Evolutionary conservation across 169 alveolate genomes (phyloP), one percentile per base, ranked within the genome.

Genomic region (Toxoplasma gondii): DNA sequence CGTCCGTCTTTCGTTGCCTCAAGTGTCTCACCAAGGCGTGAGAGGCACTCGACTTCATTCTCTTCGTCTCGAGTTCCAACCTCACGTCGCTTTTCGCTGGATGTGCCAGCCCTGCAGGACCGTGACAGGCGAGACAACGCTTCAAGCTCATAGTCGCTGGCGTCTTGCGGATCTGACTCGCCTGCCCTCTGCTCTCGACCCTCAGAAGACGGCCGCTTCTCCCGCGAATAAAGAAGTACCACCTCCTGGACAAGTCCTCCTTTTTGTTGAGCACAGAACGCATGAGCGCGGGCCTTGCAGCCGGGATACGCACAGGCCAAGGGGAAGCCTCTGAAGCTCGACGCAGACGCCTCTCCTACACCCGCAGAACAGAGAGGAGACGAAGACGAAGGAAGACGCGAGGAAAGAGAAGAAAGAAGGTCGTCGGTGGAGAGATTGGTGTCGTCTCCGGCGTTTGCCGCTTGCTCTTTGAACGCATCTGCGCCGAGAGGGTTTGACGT

Each of bases 251-350:
- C 38, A 24, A 82, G 90, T 22, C 36, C 90, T 34, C 90, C 90
- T 24, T 49, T 24, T 5, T 43, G n/a, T 19, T 29, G 90, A 5
- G 90, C 90, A 31, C 90, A 82, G 27, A 67, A 39, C 38, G 64
- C 90, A 31, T 82, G 90, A 0, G 29, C 54, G 19, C 90, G 58
- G 31, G 38, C 69, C 24, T 31, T 9, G 67, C 90, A 82, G 69
- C 90, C 90, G n/a, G 90, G 90, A 36, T 12, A 82, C 90, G 67
- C 90, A 36, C 90, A 82, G 17, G 53, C 67, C 36, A 82, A 22
- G 10, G 90, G 90, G 67, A 82, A 29, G 10, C 90, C 90, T 7
- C 90, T 41, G 86, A 38, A 16, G n/a, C 7, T 16, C 74, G 74
- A 31, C 74, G 74, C n/a, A 1, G 74, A 16, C 7, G 74, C 24